Evolutionary conservation across 2,329 filamentous ascomycete genomes (phyloP).

Genomic region (Calonectria honghensis): DNA sequence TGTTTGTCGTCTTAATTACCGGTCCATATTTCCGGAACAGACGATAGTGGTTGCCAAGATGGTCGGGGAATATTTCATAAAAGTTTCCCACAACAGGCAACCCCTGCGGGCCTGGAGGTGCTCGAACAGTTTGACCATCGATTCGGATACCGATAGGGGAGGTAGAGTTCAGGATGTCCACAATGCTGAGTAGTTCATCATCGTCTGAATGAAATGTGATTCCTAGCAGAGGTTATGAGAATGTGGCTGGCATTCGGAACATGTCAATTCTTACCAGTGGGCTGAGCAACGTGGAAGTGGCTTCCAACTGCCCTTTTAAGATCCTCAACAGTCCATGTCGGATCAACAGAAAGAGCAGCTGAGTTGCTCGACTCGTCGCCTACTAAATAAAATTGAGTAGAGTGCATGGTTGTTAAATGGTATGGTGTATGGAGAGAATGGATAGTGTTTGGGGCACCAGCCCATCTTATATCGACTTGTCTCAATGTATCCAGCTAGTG

Average conservation of each 20-base stretch:
- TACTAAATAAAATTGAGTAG: slow-evolving; percentile 14
- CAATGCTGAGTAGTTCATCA: not conserved
- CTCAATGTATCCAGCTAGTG: not conserved
- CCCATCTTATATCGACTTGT: not conserved
- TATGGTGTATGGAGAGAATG: not conserved
- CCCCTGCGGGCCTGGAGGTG: not conserved
- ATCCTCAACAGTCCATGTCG: not conserved
- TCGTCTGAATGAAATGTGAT: not conserved
- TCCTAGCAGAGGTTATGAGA: not conserved
- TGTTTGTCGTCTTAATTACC: slow-evolving; percentile 9
- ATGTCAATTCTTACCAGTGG: not conserved
- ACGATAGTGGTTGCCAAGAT: slow-evolving; percentile 18
- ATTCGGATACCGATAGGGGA: not conserved
- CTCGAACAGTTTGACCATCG: slow-evolving; percentile 13
- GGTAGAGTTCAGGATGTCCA: not conserved
- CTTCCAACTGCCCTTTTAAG: slow-evolving; percentile 3
- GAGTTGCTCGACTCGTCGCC: not conserved
- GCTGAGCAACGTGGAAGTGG: slow-evolving; percentile 11
- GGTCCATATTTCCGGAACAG: slow-evolving; percentile 6
- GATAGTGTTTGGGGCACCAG: not conserved
- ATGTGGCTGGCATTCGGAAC: not conserved
- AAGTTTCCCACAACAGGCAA: slow-evolving; percentile 7
- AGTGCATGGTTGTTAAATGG: not conserved
- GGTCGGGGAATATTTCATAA: slow-evolving; percentile 16
- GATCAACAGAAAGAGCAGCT: not conserved